Evolutionary conservation across 306 rosid species (phyloP).

Genomic region (Ormosia semicastrata): DNA sequence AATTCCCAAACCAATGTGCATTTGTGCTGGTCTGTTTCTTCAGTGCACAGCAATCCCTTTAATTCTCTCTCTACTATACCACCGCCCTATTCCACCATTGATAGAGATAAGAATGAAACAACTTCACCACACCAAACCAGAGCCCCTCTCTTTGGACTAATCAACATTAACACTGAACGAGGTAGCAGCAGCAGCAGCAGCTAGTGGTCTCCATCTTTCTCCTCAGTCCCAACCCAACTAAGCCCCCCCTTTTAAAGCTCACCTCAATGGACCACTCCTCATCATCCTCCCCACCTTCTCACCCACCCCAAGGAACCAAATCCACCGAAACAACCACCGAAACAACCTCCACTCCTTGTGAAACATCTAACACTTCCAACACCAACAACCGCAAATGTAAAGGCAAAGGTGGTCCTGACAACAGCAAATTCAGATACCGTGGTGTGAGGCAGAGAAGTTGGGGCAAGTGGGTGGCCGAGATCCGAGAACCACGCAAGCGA

Average conservation of each 20-base stretch:
- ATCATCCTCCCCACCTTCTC: not conserved
- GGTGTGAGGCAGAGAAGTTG: conserved; percentile 94
- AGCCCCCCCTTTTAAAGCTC: conserved; percentile 13
- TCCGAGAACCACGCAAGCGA: conserved; percentile 90
- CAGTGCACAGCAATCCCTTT: conserved; percentile 41
- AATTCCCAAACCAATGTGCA: conserved; percentile 52
- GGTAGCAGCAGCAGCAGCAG: conserved; percentile 20
- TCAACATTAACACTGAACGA: conserved; percentile 73
- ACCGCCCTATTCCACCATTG: conserved; percentile 95
- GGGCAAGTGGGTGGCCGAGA: conserved; percentile 99
- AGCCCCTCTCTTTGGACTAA: conserved; percentile 36
- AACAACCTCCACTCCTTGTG: conserved; percentile 27
- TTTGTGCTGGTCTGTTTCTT: conserved; percentile 36
- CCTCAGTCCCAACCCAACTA: not conserved
- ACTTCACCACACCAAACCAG: not conserved
- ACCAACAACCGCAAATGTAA: conserved; percentile 38
- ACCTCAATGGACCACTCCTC: conserved; percentile 50
- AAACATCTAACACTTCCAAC: conserved; percentile 14
- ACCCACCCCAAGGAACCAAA: conserved; percentile 30
- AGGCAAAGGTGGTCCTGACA: conserved; percentile 96
- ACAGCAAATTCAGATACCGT: conserved; percentile 83
- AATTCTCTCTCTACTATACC: conserved; percentile 30
- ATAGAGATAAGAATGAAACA: conserved; percentile 45
- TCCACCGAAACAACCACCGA: conserved; percentile 33
- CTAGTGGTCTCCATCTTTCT: conserved; percentile 34